Conservation (phyloP, 1,284 basidiomycete species). For the Apiotrichum mycotoxinovorans region DNA sequence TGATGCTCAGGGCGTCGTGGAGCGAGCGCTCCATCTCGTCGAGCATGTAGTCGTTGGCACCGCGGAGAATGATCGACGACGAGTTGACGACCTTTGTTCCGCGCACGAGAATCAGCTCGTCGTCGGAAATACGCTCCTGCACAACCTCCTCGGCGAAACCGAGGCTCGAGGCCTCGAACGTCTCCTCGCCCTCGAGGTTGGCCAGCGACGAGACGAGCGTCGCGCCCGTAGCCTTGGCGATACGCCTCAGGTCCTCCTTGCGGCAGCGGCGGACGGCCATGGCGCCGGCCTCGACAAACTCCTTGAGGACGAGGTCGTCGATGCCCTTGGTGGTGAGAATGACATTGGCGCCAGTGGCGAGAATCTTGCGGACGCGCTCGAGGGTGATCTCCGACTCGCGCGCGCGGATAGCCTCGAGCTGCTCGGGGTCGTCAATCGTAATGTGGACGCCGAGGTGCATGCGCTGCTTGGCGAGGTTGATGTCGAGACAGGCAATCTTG, state of each 20-base stretch:
- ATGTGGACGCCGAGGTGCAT: slow-evolving; percentile 99
- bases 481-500: slow-evolving; percentile 98
- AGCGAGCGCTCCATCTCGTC: slow-evolving; percentile 99
- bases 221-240: slow-evolving; percentile 95
- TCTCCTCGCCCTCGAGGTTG: slow-evolving; percentile 97
- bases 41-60: slow-evolving; percentile 98
- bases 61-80: slow-evolving; percentile 86
- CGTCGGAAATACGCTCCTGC: slow-evolving; percentile 97
- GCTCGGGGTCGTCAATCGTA: slow-evolving; percentile 92
- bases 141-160: slow-evolving; percentile 92
- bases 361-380: slow-evolving; percentile 92
- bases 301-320: slow-evolving; percentile 96
- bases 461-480: slow-evolving; percentile 93
- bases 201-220: slow-evolving; percentile 88
- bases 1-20: slow-evolving; percentile 90
- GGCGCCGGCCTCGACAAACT: slow-evolving; percentile 98
- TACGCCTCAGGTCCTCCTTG: slow-evolving; percentile 95
- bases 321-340: slow-evolving; percentile 98
- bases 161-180: slow-evolving; percentile 86
- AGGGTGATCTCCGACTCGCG: slow-evolving; percentile 94
- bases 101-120: slow-evolving; percentile 95
- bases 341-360: slow-evolving; percentile 94
- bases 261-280: slow-evolving; percentile 97
- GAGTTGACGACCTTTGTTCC: slow-evolving; percentile 96
- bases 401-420: slow-evolving; percentile 93